Conservation (phyloP, 257 asterid species). For the Nyctanthes arbortristis region DNA sequence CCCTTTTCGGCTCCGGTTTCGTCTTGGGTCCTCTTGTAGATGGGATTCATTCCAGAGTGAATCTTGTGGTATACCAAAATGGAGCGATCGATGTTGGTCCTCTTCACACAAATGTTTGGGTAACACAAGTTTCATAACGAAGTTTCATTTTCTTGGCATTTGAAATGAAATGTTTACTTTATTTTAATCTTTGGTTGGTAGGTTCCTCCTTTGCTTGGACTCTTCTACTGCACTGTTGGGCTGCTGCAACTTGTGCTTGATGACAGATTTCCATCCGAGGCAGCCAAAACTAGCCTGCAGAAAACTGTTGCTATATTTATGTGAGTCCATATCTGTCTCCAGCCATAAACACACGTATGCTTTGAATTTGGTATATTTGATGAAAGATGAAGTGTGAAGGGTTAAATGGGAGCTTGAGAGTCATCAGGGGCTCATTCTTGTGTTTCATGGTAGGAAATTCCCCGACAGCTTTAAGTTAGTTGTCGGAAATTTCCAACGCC, state of each 20-base stretch:
- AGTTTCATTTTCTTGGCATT: background rate
- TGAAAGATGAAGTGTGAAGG: too few species aligned
- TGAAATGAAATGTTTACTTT: too few species aligned
- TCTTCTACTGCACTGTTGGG: conserved; percentile 68
- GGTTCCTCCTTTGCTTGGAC: conserved; percentile 80
- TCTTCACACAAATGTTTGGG: conserved; percentile 76
- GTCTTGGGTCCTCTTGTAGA: conserved; percentile 72
- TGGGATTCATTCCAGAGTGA: conserved; percentile 71
- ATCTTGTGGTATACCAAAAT: conserved; percentile 62
- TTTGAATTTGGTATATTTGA: too few species aligned
- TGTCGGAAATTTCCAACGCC: too few species aligned
- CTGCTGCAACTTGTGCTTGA: conserved; percentile 57
- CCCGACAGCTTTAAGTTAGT: too few species aligned
- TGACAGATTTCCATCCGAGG: conserved; percentile 28
- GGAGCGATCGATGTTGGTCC: conserved; percentile 72
- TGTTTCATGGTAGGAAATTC: too few species aligned
- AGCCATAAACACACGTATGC: too few species aligned
- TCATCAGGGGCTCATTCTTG: too few species aligned
- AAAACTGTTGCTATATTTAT: conserved; percentile 48
- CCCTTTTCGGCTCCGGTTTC: conserved; percentile 63
- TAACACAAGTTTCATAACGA: conserved; percentile 10
- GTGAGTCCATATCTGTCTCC: conserved; percentile 44
- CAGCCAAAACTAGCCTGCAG: conserved; percentile 27
- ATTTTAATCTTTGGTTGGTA: conserved; percentile 13
- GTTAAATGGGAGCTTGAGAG: too few species aligned